Evolutionary conservation across 1,139 yeast species (phyloP), one percentile per base, ranked within the genome.

Genomic region (Yamadazyma mexicana): DNA sequence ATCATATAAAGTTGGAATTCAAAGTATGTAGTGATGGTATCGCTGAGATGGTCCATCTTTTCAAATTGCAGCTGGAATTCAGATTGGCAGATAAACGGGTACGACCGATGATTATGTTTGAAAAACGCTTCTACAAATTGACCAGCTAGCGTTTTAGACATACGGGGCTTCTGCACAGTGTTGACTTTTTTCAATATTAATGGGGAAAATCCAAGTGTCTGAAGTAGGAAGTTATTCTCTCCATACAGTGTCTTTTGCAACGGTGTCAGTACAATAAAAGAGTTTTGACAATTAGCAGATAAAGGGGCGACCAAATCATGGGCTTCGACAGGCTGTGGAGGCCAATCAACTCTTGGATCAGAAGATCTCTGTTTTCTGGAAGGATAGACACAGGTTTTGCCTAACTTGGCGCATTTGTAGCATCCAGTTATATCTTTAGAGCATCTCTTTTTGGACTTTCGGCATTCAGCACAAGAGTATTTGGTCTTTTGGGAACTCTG

Each of bases 381-480:
- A n/a, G 31, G 66, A 47, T 76, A 77, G 16, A 56, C 59, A 52
- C 82, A 77, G 2, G 35, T 37, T 38, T 60, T 67, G 4, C 59
- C 57, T 3, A 69, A 65, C 42, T 61, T 67, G 11, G 40, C 43
- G 48, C 82, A 77, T 45, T 70, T 72, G 8, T 48, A 40, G 46
- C 82, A 76, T n/a, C 51, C 59, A 0, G 80, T 79, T 2, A 58
- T 42, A 15, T 64, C 62, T 46, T 71, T 69, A 2, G 75, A 61
- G 50, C 82, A 77, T 47, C 70, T 73, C 52, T 73, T 75, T 56
- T 77, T 76, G 34, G 74, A 54, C 34, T 64, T 57, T 37, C 80
- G 37, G 39, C 57, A 53, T 23, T 47, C 29, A 5, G 43, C 27
- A 42, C 56, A 53, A 4, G 46, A 35, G 12, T 27, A 33, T 16